Base-by-base conservation (phyloP, 306 rosid species). In the Psophocarpus tetragonolobus region DNA sequence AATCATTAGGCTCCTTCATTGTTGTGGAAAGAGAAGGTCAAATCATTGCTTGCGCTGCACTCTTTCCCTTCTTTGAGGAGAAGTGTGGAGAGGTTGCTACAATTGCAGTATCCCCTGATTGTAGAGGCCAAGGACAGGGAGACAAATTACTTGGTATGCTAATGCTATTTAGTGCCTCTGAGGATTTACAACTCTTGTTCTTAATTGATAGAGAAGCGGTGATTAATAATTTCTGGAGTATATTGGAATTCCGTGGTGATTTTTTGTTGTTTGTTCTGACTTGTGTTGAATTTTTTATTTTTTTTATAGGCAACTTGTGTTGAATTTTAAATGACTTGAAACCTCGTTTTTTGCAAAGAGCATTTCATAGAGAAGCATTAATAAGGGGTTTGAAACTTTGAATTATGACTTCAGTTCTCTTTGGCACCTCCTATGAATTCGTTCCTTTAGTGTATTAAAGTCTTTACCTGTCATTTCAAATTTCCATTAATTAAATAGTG, bases 11-110 rank as follows among this genome's bases (percentile, higher is more conserved):
- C 76, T 87, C 86, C 20, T 90, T 87, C 47, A 8, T 85, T 18
- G 93, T 92, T 50, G 89, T 92, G 80, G 97, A 90, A 85, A 87
- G 97, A 84, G 95, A 92, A 85, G 97, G 97, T 54, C 94, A 92
- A 72, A 85, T 92, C 71, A 90, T 90, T 82, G 97, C 97, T 3
- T 90, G 90, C 69, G 93, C 87, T 67, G 93, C 93, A 18, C 91
- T 92, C 66, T 87, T 90, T 70, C 91, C 91, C 69, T 92, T 82
- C 90, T 78, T 29, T 44, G 90, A 87, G 70, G 93, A 90, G 71
- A 92, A 86, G 77, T 92, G 94, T 81, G 95, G 90, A 61, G 97
- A 92, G 88, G 87, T 90, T 71, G 95, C 94, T 76, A 91, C 95
- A 32, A 85, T 92, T 66, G 94, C 90, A 35, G 95, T 92, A 78